These are phyloP conservation scores for Pulveroboletus sp. DNA, from an alignment of 768 basidiomycete genomes.

Conservation along the genomic window DNA sequence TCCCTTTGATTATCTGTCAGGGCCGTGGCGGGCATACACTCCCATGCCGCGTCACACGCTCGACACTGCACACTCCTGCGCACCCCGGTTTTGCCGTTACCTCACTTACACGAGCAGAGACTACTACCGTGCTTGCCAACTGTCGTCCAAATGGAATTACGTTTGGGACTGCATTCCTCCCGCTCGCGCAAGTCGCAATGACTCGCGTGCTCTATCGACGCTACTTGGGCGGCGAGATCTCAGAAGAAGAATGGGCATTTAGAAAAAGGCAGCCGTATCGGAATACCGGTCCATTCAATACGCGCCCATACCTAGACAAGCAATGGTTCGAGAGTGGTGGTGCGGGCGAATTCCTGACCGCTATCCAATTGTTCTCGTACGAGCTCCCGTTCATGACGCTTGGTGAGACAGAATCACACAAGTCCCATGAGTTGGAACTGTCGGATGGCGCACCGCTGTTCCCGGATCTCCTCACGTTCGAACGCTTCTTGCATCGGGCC, in stretches of 20 bases:
- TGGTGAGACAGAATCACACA: conserved; percentile 7
- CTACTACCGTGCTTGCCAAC: conserved; percentile 30
- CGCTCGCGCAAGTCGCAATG: conserved; percentile 51
- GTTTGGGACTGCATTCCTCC: conserved; percentile 48
- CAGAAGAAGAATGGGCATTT: conserved; percentile 50
- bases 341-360: conserved; percentile 38
- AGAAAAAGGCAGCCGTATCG: conserved; percentile 49
- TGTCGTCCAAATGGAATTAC: conserved; percentile 46
- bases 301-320: conserved; percentile 48
- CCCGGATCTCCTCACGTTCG: conserved; percentile 38
- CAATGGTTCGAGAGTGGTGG: conserved; percentile 49
- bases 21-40: conserved; percentile 50
- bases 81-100: conserved; percentile 24
- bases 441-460: conserved; percentile 36
- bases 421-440: neutral
- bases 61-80: conserved; percentile 38
- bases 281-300: conserved; percentile 47
- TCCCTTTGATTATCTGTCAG: conserved; percentile 26
- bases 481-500: conserved; percentile 47
- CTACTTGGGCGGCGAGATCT: conserved; percentile 47
- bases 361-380: conserved; percentile 42
- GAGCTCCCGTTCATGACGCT: conserved; percentile 49
- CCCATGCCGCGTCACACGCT: conserved; percentile 40
- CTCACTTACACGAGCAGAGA: conserved; percentile 31
- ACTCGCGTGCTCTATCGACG: conserved; percentile 48